These are phyloP conservation scores for Yamadazyma conglobata DNA, from an alignment of 1,139 yeast species.

Conservation along the genomic window DNA sequence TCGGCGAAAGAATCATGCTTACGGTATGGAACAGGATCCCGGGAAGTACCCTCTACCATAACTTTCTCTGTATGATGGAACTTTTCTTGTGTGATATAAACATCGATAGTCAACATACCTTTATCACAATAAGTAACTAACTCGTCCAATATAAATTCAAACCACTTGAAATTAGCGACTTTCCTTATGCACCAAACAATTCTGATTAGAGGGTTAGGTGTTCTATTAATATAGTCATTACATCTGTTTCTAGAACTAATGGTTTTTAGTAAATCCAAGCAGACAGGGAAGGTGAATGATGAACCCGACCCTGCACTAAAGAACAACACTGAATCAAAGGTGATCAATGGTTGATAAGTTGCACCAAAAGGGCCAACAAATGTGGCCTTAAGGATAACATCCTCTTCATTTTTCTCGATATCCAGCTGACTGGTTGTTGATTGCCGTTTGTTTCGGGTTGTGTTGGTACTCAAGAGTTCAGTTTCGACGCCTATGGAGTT, in stretches of 20 bases:
- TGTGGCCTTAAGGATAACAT: constrained; percentile 27
- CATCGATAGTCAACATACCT: constrained; percentile 21
- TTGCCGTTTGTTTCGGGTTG: too few species aligned
- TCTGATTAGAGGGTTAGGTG: constrained; percentile 23
- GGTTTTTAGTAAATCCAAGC: constrained; percentile 33
- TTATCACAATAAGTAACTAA: constrained; percentile 21
- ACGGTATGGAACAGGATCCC: neutral
- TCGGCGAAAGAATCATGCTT: neutral
- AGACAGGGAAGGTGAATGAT: constrained; percentile 45
- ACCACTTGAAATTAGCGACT: constrained; percentile 33
- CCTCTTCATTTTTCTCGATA: constrained; percentile 9
- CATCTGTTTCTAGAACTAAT: constrained; percentile 21
- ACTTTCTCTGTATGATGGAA: neutral
- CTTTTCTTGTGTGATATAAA: constrained; percentile 19
- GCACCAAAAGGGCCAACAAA: constrained; percentile 48
- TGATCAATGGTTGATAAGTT: constrained; percentile 35
- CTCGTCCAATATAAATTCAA: constrained; percentile 28
- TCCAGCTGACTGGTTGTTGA: constrained; percentile 3
- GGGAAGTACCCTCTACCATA: constrained; percentile 1
- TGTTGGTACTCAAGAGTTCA: constrained; percentile 10
- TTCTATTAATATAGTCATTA: constrained; percentile 34
- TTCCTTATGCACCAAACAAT: constrained; percentile 35
- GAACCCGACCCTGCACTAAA: constrained; percentile 47
- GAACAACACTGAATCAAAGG: constrained; percentile 40
- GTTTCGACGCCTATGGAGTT: constrained; percentile 13